Evolutionary conservation across 768 basidiomycete genomes (phyloP).

Genomic region (Pleurotus sapidus): DNA sequence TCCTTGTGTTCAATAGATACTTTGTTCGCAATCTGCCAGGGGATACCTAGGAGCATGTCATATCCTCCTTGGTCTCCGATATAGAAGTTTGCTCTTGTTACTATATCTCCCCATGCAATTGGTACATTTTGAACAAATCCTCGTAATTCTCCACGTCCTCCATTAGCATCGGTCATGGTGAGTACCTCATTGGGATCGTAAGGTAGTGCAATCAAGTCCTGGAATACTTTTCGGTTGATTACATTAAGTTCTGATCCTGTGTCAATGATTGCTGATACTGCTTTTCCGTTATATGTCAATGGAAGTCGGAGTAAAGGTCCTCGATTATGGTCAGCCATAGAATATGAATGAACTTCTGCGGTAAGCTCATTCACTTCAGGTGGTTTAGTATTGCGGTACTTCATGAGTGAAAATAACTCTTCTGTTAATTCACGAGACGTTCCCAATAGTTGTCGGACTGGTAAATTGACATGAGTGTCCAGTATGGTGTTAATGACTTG

Average conservation of each 20-base stretch:
- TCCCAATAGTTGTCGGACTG: not conserved
- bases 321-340: not conserved
- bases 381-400: not conserved
- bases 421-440: not conserved
- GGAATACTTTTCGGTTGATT: constrained; percentile 10
- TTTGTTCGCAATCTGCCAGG: constrained; percentile 21
- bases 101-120: constrained; percentile 18
- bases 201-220: not conserved
- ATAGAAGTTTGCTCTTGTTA: constrained; percentile 17
- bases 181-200: constrained; percentile 12
- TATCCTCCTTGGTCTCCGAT: constrained; percentile 18
- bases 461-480: not conserved
- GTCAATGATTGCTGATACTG: constrained; percentile 21
- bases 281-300: constrained; percentile 9
- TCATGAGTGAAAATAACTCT: not conserved
- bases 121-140: constrained; percentile 18
- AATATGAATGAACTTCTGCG: no score
- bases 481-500: constrained; percentile 3
- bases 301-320: constrained; percentile 9
- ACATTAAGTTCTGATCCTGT: constrained; percentile 25
- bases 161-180: constrained; percentile 25
- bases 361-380: no score
- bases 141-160: constrained; percentile 15
- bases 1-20: constrained; percentile 20
- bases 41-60: constrained; percentile 17